phyloP scores from a whole-genome alignment of 371 early-diverging fungal species.

The Mucor lusitanicus region DNA sequence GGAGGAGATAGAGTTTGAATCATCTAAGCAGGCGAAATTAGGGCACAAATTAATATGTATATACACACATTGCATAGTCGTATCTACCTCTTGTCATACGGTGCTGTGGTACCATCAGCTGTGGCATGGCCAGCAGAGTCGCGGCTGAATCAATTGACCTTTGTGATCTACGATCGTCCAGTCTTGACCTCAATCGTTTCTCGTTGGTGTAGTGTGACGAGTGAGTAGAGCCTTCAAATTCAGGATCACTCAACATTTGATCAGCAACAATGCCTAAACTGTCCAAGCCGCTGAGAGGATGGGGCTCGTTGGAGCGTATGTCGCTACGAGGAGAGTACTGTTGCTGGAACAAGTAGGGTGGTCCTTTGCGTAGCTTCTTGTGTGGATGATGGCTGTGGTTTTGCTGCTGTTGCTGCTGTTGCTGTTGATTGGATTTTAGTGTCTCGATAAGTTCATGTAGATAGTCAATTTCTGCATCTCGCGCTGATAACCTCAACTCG shows the following conservation, averaged over 20 bases:
- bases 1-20: not conserved
- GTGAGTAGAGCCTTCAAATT: conserved; percentile 12
- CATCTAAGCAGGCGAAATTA: not conserved
- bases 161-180: conserved; percentile 38
- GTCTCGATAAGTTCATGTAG: conserved; percentile 32
- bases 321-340: conserved; percentile 47
- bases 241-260: conserved; percentile 39
- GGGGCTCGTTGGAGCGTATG: conserved; percentile 20
- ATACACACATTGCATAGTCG: not conserved
- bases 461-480: conserved; percentile 49
- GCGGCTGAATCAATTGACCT: conserved; percentile 55
- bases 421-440: conserved; percentile 11
- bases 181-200: conserved; percentile 13
- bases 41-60: too few species aligned
- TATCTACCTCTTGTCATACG: not conserved
- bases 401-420: conserved; percentile 8
- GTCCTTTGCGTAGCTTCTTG: conserved; percentile 23
- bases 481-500: conserved; percentile 40
- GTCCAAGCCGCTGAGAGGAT: conserved; percentile 29
- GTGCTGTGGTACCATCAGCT: conserved; percentile 16
- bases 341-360: conserved; percentile 51
- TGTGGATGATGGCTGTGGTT: not conserved
- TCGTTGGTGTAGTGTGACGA: not conserved
- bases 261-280: conserved; percentile 40
- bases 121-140: conserved; percentile 45